Evolutionary conservation across 164 flowering plant genomes (phyloP).

Genomic region (Euptelea pleiosperma): DNA sequence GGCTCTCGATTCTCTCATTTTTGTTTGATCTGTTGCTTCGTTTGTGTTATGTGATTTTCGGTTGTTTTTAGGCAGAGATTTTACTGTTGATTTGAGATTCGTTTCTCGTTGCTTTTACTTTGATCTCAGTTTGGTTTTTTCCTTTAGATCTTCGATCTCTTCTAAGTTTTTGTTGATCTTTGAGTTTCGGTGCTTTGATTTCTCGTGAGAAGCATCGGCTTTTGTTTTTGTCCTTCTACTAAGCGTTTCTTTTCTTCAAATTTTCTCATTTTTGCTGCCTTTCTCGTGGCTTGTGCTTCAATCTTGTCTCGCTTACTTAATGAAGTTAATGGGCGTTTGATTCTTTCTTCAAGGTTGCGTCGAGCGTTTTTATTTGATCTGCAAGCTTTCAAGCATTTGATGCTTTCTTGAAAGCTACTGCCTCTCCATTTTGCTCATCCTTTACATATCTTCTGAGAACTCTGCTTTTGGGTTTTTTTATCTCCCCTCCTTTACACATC

Average conservation of each 20-base stretch:
- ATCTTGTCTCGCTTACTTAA: slow-evolving; percentile 12
- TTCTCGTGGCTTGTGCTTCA: slow-evolving; percentile 9
- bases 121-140: background rate
- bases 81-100: background rate
- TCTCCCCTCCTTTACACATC: background rate
- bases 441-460: slow-evolving; percentile 7
- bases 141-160: slow-evolving; percentile 6
- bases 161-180: background rate
- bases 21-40: background rate
- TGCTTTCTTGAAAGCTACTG: slow-evolving; percentile 8
- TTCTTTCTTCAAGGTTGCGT: slow-evolving; percentile 10
- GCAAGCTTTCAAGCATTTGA: slow-evolving; percentile 14
- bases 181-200: slow-evolving; percentile 7
- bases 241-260: background rate
- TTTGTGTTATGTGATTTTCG: background rate
- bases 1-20: background rate
- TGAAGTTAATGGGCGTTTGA: slow-evolving; percentile 9
- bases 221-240: background rate
- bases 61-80: background rate
- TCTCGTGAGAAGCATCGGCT: background rate
- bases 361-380: slow-evolving; percentile 8
- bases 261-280: slow-evolving; percentile 8
- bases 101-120: background rate
- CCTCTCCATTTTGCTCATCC: slow-evolving; percentile 6
- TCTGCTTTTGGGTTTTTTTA: background rate